Conservation (phyloP, 495 filamentous ascomycete species). For the Daldinia concentrica region DNA sequence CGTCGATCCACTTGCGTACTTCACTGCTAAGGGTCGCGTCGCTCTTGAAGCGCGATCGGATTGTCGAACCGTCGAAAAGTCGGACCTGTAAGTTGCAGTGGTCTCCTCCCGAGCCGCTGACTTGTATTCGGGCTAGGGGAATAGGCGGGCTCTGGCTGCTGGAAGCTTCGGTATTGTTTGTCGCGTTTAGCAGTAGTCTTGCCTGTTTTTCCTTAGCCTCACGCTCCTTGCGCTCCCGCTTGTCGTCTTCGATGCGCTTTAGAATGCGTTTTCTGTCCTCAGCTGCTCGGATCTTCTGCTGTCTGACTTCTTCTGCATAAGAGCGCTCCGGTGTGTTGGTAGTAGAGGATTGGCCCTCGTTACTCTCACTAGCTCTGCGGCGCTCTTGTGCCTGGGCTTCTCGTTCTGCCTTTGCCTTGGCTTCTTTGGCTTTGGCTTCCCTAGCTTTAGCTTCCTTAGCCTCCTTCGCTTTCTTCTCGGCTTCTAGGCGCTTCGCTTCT, state of each 20-base stretch:
- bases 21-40: conserved; percentile 69
- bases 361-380: conserved; percentile 45
- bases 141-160: conserved; percentile 6
- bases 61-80: conserved; percentile 82
- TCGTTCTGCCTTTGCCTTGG: conserved; percentile 48
- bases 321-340: conserved; percentile 27
- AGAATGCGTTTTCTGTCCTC: conserved; percentile 70
- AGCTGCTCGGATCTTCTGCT: conserved; percentile 62
- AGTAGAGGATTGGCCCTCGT: conserved; percentile 30
- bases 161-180: not conserved
- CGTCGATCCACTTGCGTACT: conserved; percentile 82
- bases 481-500: conserved; percentile 45
- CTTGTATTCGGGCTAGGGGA: conserved; percentile 9
- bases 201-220: conserved; percentile 60
- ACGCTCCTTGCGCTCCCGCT: conserved; percentile 64
- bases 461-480: conserved; percentile 44
- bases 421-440: conserved; percentile 46
- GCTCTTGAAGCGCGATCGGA: conserved; percentile 75
- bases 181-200: conserved; percentile 23
- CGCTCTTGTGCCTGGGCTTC: conserved; percentile 50
- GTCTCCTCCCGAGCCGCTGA: conserved; percentile 27
- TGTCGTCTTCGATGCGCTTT: conserved; percentile 73
- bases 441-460: conserved; percentile 49
- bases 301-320: conserved; percentile 61
- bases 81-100: conserved; percentile 80